These are phyloP conservation scores for Kwoniella dendrophila DNA, from an alignment of 768 basidiomycete genomes.

Conservation along the genomic window DNA sequence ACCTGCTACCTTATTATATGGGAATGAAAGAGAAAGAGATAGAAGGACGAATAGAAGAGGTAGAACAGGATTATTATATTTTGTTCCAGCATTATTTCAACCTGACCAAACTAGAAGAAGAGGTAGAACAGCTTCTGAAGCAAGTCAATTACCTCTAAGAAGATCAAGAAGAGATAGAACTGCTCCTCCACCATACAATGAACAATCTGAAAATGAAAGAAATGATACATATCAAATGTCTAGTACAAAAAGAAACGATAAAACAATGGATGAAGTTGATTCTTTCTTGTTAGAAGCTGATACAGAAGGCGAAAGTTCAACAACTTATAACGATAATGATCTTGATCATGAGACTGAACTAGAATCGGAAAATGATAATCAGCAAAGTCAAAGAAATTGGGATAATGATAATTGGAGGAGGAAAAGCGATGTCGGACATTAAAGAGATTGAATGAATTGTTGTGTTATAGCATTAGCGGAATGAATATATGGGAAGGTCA, in stretches of 20 bases:
- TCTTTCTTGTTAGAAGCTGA: slow-evolving; percentile 27
- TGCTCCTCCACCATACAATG: slow-evolving; percentile 35
- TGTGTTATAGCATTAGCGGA: too few relatives aligned
- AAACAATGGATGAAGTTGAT: slow-evolving; percentile 37
- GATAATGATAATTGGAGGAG: slow-evolving; percentile 18
- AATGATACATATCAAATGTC: neutral
- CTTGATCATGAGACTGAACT: slow-evolving; percentile 5
- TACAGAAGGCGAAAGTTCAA: slow-evolving; percentile 8
- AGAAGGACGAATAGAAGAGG: neutral
- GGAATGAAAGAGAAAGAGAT: slow-evolving; percentile 1
- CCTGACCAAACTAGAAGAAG: slow-evolving; percentile 22
- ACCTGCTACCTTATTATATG: slow-evolving; percentile 36
- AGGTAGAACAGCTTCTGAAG: slow-evolving; percentile 39
- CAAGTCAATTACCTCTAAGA: slow-evolving; percentile 33
- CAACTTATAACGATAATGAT: neutral
- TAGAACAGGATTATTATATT: slow-evolving; percentile 38
- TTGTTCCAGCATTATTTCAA: slow-evolving; percentile 43
- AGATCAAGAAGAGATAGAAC: slow-evolving; percentile 14
- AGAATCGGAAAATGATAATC: neutral
- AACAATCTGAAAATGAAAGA: slow-evolving; percentile 10
- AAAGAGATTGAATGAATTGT: slow-evolving; percentile 6
- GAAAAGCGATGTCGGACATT: slow-evolving; percentile 12
- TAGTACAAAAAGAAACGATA: neutral
- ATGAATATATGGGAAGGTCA: neutral
- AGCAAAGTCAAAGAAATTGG: slow-evolving; percentile 6